Evolutionary conservation across 78 protist species (phyloP), one percentile per base, ranked within the genome.

Genomic region (Dictyostelium discoideum): DNA sequence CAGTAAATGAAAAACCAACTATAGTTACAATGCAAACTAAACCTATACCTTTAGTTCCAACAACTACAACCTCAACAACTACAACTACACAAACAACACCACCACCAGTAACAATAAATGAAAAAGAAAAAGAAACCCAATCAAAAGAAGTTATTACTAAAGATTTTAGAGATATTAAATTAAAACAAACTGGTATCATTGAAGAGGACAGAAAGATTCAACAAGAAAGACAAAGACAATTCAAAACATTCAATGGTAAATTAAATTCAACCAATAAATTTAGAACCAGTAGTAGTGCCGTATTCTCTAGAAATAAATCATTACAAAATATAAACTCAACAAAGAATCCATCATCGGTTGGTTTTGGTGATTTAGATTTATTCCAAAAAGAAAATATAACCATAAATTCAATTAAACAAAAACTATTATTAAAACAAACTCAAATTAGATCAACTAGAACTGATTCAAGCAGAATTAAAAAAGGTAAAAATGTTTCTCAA

Each of bases 161-260:
- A 54, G 67, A 54, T 20, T 84, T 84, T 84, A 84, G 46, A 39
- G 87, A 84, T 54, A 20, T 84, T 20, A 84, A 84, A 63, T 39
- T 84, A 37, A 84, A 46, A 84, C 29, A 37, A 29, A 60, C 77
- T 39, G 72, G 86, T 29, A 10, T 83, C 5, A 83, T 37, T 79
- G 84, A 79, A 20, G 63, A 79, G 44, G 84, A 79, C 20, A 79
- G 63, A 79, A 79, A 7, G 8, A 18, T 20, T 13, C 44, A 79
- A 32, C 32, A 16, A 11, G 48, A 79, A n/a, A 79, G 26, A 39
- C 84, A 79, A 39, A 79, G 54, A 39, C 84, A 79, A 39, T 74
- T 74, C 20, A 79, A 79, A 79, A 79, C 84, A 3, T 42, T 44
- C 44, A 44, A 39, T 44, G 84, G 84, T 44, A 42, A 37, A 79